Evolutionary conservation across 23 red algal genomes (phyloP).

Genomic region (Gracilaria vermiculophylla): DNA sequence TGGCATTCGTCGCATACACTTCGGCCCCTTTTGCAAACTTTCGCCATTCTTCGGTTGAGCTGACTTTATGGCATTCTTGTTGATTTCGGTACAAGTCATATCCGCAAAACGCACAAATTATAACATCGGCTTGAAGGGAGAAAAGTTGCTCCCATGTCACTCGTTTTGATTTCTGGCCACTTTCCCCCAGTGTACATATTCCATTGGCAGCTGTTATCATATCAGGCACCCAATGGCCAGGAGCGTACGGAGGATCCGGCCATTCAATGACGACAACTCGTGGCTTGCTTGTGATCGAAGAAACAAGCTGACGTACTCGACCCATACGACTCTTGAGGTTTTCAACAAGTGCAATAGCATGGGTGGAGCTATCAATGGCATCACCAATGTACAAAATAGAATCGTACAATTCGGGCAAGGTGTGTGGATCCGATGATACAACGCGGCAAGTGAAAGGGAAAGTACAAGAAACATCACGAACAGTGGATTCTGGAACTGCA

Average conservation of each 20-base stretch:
- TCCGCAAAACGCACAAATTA: conserved; percentile 63
- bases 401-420: conserved; percentile 38
- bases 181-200: conserved; percentile 26
- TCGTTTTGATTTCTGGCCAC: conserved; percentile 29
- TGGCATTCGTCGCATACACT: conserved; percentile 59
- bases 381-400: conserved; percentile 25
- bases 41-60: background rate
- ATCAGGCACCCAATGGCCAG: conserved; percentile 65
- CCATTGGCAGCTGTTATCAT: conserved; percentile 50
- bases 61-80: conserved; percentile 9
- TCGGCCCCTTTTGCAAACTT: background rate
- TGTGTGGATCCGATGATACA: conserved; percentile 40
- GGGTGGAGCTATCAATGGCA: background rate
- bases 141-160: conserved; percentile 31
- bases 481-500: conserved; percentile 42
- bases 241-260: conserved; percentile 54
- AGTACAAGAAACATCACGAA: conserved; percentile 3
- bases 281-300: background rate
- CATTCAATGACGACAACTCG: conserved; percentile 56
- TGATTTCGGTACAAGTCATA: conserved; percentile 42
- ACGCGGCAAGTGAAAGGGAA: conserved; percentile 28
- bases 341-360: conserved; percentile 3
- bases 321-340: conserved; percentile 3
- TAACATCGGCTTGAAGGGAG: conserved; percentile 4
- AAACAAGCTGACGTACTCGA: background rate